Conservation (phyloP, 495 filamentous ascomycete genomes). For the Immersiella caudata region DNA sequence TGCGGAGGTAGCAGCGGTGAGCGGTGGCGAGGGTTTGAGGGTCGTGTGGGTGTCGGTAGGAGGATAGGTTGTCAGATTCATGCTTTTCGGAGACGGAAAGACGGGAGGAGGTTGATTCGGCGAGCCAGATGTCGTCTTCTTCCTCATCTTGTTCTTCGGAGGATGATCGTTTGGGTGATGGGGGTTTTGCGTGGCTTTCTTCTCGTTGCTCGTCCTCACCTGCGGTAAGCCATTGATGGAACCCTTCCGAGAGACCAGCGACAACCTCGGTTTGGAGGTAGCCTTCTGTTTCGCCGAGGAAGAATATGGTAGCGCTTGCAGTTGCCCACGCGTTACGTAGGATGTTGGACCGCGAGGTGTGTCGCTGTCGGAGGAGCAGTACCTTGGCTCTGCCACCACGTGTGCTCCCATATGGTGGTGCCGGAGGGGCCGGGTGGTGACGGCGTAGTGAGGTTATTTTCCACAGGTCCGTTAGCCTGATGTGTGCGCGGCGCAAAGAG, state of each 20-base stretch:
- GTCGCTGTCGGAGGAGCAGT: conserved; percentile 58
- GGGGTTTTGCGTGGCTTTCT: conserved; percentile 8
- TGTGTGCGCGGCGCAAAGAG: conserved; percentile 77
- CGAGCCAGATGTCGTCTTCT: conserved; percentile 32
- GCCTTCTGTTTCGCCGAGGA: conserved; percentile 79
- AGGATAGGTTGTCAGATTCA: conserved; percentile 11
- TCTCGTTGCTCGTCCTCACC: conserved; percentile 32
- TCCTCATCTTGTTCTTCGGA: neutral
- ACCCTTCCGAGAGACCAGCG: conserved; percentile 74
- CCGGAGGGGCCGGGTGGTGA: conserved; percentile 69
- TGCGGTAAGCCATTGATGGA: conserved; percentile 49
- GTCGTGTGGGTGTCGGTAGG: conserved; percentile 55
- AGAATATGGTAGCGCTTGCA: conserved; percentile 78
- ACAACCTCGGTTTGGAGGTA: conserved; percentile 93
- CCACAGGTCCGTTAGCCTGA: conserved; percentile 81
- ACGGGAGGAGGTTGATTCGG: conserved; percentile 24
- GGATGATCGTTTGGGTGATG: neutral
- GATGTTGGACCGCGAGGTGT: conserved; percentile 58
- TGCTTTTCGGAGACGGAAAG: neutral
- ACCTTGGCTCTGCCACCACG: conserved; percentile 58
- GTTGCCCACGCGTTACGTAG: conserved; percentile 88
- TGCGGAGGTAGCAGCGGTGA: conserved; percentile 72
- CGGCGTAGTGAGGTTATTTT: conserved; percentile 76
- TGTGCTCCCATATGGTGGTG: conserved; percentile 63
- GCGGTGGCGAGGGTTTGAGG: conserved; percentile 81